Conservation (phyloP, 2,329 filamentous ascomycete species). For the Aspergillus fructus region DNA sequence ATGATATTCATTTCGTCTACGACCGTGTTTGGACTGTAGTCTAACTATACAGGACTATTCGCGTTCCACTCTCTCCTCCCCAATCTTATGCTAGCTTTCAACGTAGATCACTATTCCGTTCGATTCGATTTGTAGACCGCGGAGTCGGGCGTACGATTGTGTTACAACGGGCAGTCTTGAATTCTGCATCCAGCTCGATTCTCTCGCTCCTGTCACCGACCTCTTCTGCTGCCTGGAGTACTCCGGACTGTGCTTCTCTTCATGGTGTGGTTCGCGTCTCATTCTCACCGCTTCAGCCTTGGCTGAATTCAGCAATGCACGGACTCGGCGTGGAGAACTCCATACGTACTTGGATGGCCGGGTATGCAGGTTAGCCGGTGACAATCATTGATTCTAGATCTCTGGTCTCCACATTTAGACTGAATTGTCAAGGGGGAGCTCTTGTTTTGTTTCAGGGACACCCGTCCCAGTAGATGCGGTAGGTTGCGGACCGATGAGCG, state of each 20-base stretch:
- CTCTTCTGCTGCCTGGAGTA: no score
- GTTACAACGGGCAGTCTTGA: no score
- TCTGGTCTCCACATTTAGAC: not conserved
- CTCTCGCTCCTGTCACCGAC: no score
- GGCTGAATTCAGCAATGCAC: not conserved
- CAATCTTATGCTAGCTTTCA: no score
- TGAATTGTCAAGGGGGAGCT: not conserved
- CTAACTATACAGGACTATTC: no score
- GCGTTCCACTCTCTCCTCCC: no score
- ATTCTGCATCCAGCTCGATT: no score
- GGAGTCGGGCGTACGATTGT: not conserved
- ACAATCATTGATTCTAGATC: slow-evolving; percentile 11
- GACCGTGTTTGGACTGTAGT: no score
- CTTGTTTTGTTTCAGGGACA: slow-evolving; percentile 3
- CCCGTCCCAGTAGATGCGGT: not conserved
- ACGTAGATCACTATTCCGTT: no score
- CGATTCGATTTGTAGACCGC: not conserved
- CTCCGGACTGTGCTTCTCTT: no score
- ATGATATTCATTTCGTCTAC: no score
- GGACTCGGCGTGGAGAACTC: slow-evolving; percentile 2
- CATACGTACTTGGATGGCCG: slow-evolving; percentile 1
- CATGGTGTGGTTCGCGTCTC: no score
- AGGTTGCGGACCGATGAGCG: not conserved
- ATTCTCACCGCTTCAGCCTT: slow-evolving; percentile 1
- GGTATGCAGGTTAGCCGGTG: slow-evolving; percentile 12